phyloP scores from a whole-genome alignment of 1,284 basidiomycete genomes.

The Leccinum variabile region DNA sequence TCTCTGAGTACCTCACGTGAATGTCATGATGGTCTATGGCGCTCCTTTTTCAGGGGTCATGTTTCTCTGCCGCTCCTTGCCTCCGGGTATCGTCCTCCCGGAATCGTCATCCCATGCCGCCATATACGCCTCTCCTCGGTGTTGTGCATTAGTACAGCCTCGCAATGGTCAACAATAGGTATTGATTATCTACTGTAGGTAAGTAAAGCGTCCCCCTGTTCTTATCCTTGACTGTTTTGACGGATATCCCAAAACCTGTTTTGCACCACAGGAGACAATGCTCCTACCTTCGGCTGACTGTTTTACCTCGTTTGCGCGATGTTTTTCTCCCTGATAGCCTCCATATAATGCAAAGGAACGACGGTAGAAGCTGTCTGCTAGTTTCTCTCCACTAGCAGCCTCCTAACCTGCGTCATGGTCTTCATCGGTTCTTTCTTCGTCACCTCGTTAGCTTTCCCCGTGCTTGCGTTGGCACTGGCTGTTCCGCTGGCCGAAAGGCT shows the following conservation, averaged over 20 bases:
- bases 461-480: background rate
- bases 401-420: background rate
- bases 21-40: no score
- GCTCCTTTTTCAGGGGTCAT: no score
- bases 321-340: background rate
- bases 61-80: no score
- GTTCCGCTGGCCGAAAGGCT: conserved; percentile 5
- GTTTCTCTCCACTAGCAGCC: background rate
- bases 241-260: background rate
- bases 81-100: no score
- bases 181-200: background rate
- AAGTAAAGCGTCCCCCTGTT: background rate
- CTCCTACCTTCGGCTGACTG: background rate
- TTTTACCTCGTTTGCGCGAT: background rate
- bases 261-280: background rate
- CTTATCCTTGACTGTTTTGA: background rate
- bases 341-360: background rate
- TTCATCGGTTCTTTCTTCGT: background rate
- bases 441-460: background rate
- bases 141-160: background rate
- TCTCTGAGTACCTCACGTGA: no score
- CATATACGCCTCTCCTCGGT: background rate
- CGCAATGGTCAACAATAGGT: background rate
- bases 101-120: no score
- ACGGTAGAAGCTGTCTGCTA: background rate